Evolutionary conservation across 2,329 filamentous ascomycete species (phyloP), one percentile per base, ranked within the genome.

Genomic region (Reticulascus tulasneorum): DNA sequence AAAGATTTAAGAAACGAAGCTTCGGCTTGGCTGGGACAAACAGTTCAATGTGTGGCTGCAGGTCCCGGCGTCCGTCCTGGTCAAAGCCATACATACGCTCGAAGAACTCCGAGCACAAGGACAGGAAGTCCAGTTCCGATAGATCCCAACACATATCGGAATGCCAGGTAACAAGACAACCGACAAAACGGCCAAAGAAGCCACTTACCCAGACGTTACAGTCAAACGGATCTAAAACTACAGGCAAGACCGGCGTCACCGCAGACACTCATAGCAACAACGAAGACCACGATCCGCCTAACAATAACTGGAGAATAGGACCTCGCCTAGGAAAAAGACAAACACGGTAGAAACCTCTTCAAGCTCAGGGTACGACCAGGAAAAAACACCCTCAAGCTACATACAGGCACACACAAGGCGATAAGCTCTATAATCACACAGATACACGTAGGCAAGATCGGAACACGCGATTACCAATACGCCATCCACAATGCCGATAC

Each of bases 181-280:
- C 46, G 55, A 40, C 47, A 49, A 12, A 44, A 49, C 45, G 63
- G 39, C 60, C 56, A 35, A 60, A 59, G 38, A 70, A 64, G 45
- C 62, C 66, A 40, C 50, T 64, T n/a, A 68, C 67, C 21, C 27
- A 19, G 31, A 18, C 18, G 21, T 29, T 16, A 17, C 13, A 15
- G 9, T 19, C 15, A 30, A 17, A 23, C n/a, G 24, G 9, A 12
- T 12, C n/a, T 15, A 7, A 15, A 21, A 30, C 28, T 20, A 30
- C 28, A 11, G 16, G 10, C 15, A 19, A 20, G 22, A 20, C 28
- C 28, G 17, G 17, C 20, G 17, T 20, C 20, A 18, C 9, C 22
- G 11, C 13, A 23, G 40, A 37, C 32, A n/a, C 10, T 35, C 15
- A 36, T 35, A n/a, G 37, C 24, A 12, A 39, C 33, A 7, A 40